phyloP scores from a whole-genome alignment of 2,329 filamentous ascomycete species.

The Diaporthe sp. region DNA sequence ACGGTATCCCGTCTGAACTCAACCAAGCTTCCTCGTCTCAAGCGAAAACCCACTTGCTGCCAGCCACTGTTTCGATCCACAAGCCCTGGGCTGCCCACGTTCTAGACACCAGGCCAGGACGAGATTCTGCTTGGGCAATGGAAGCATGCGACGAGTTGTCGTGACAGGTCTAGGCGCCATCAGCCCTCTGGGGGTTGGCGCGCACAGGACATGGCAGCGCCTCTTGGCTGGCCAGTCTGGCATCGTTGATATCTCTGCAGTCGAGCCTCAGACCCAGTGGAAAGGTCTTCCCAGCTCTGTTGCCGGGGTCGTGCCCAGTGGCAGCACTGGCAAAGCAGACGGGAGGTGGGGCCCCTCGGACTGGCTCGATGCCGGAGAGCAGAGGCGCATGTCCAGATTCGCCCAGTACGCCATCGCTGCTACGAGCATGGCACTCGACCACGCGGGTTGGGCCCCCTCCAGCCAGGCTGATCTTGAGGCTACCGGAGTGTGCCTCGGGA shows the following conservation, averaged over 20 bases:
- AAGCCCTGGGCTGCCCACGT: conserved; percentile 19
- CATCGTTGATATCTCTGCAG: conserved; percentile 78
- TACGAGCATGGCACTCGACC: conserved; percentile 85
- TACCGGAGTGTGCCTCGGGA: conserved; percentile 93
- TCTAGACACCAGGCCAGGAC: not conserved
- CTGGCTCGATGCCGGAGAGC: conserved; percentile 68
- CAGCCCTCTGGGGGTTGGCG: conserved; percentile 86
- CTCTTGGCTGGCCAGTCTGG: conserved; percentile 86
- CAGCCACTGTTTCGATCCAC: not conserved
- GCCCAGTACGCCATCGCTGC: conserved; percentile 93
- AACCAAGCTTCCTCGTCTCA: conserved; percentile 28
- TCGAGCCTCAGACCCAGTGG: conserved; percentile 72
- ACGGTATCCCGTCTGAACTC: conserved; percentile 18
- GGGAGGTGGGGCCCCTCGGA: conserved; percentile 66
- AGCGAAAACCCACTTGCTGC: conserved; percentile 8
- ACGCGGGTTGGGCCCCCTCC: conserved; percentile 82
- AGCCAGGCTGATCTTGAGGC: conserved; percentile 75
- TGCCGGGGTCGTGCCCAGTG: conserved; percentile 81
- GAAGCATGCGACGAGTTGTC: conserved; percentile 79
- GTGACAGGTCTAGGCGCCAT: conserved; percentile 87
- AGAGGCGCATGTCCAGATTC: conserved; percentile 89
- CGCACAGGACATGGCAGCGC: conserved; percentile 83
- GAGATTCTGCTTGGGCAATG: conserved; percentile 51
- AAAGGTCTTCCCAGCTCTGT: conserved; percentile 84
- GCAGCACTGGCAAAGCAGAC: conserved; percentile 53